Evolutionary conservation across 208 protist genomes (phyloP).

Genomic region (Leishmania arabica): DNA sequence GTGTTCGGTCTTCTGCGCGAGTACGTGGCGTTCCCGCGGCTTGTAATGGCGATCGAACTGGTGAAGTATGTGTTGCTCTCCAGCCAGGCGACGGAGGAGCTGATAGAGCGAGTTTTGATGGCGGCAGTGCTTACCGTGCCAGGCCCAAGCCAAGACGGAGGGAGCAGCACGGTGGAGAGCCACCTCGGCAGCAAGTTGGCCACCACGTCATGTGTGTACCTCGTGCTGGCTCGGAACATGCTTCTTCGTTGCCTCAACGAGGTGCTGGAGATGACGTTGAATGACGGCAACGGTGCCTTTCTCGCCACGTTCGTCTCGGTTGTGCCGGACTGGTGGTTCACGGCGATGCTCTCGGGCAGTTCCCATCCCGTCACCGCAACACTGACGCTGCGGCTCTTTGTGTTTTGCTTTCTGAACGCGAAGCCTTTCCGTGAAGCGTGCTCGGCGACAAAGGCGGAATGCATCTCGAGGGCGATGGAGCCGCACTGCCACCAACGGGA

Average conservation of each 20-base stretch:
- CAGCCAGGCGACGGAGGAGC: conserved; percentile 27
- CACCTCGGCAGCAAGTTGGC: conserved; percentile 50
- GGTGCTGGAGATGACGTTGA: conserved; percentile 29
- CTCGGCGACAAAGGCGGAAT: conserved; percentile 14
- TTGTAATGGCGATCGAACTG: conserved; percentile 36
- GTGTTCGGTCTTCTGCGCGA: conserved; percentile 64
- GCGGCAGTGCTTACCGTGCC: conserved; percentile 48
- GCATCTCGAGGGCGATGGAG: conserved; percentile 40
- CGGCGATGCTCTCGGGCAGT: conserved; percentile 35
- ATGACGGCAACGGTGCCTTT: conserved; percentile 20
- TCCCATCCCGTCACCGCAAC: conserved; percentile 57
- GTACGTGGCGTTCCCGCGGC: conserved; percentile 33
- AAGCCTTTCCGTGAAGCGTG: conserved; percentile 39
- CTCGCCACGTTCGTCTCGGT: conserved; percentile 30
- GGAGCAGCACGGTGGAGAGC: conserved; percentile 24
- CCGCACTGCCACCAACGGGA: conserved; percentile 58
- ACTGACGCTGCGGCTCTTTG: conserved; percentile 57
- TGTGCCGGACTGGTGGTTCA: conserved; percentile 63
- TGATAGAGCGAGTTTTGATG: conserved; percentile 45
- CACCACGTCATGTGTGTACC: conserved; percentile 31
- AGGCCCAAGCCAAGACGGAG: conserved; percentile 6
- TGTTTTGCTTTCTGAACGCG: conserved; percentile 47
- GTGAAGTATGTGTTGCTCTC: conserved; percentile 35
- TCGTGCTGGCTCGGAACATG: conserved; percentile 57
- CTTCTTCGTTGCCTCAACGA: conserved; percentile 53